These are phyloP conservation scores for Leccinum truebloodii DNA, from an alignment of 768 basidiomycete genomes.

Conservation along the genomic window DNA sequence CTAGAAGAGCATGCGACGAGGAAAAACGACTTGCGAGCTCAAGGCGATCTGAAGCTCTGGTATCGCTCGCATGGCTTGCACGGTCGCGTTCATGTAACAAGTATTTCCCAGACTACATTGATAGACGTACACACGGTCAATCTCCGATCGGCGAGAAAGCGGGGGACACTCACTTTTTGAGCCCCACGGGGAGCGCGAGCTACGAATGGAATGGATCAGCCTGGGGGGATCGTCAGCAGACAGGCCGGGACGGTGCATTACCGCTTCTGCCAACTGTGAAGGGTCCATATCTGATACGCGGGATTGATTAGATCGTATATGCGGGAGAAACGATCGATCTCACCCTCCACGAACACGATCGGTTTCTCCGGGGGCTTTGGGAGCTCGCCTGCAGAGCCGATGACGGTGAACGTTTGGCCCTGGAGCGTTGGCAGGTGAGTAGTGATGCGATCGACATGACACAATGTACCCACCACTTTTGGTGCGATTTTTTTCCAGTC, in stretches of 20 bases:
- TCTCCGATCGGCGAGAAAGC: neutral
- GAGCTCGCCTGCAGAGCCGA: slow-evolving; percentile 90
- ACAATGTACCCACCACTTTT: slow-evolving; percentile 61
- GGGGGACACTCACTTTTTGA: slow-evolving; percentile 58
- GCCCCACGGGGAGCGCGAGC: slow-evolving; percentile 80
- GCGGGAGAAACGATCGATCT: slow-evolving; percentile 8
- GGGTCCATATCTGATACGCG: slow-evolving; percentile 76
- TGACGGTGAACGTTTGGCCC: slow-evolving; percentile 91
- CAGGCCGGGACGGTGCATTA: slow-evolving; percentile 36
- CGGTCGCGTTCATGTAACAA: slow-evolving; percentile 95
- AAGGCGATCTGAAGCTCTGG: slow-evolving; percentile 85
- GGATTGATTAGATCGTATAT: slow-evolving; percentile 17
- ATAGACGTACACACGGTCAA: slow-evolving; percentile 2
- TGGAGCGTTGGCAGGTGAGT: slow-evolving; percentile 29
- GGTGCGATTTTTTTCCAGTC: slow-evolving; percentile 82
- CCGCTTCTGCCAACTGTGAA: slow-evolving; percentile 74
- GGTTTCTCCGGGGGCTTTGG: slow-evolving; percentile 84
- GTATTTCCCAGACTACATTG: slow-evolving; percentile 77
- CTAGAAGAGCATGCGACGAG: neutral
- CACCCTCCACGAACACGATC: slow-evolving; percentile 84
- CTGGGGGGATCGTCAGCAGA: neutral
- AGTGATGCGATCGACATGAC: neutral
- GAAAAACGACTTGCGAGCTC: slow-evolving; percentile 41
- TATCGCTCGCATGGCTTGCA: slow-evolving; percentile 91
- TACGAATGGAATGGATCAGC: slow-evolving; percentile 29